These are phyloP conservation scores for Leishmania gerbilli DNA, from an alignment of 208 protist genomes.

Conservation along the genomic window DNA sequence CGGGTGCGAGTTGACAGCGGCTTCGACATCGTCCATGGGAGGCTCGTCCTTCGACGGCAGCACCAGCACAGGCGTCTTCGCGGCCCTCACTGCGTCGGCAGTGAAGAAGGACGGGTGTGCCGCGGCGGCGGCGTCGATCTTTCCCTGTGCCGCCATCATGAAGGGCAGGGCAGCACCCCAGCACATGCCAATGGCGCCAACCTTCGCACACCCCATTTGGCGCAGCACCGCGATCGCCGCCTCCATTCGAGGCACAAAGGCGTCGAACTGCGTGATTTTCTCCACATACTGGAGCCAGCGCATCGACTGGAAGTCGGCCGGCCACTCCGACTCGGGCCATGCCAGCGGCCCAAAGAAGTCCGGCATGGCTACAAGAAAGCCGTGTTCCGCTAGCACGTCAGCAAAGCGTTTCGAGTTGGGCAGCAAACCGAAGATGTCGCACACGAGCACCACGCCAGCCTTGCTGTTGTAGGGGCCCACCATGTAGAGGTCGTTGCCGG, in stretches of 20 bases:
- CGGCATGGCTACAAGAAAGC: constrained; percentile 60
- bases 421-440: constrained; percentile 64
- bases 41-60: constrained; percentile 61
- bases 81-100: neutral
- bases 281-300: neutral
- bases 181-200: constrained; percentile 59
- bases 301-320: constrained; percentile 33
- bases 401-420: constrained; percentile 48
- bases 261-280: constrained; percentile 16
- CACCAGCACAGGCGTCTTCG: constrained; percentile 39
- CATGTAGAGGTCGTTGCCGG: constrained; percentile 45
- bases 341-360: constrained; percentile 46
- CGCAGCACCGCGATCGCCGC: constrained; percentile 40
- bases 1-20: constrained; percentile 31
- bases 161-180: constrained; percentile 50
- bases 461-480: constrained; percentile 40
- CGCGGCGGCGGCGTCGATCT: constrained; percentile 36
- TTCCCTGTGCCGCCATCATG: constrained; percentile 20
- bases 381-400: constrained; percentile 44
- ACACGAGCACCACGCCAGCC: constrained; percentile 44
- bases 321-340: constrained; percentile 44
- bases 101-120: constrained; percentile 49
- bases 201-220: constrained; percentile 42
- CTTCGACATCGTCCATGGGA: constrained; percentile 37
- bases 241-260: constrained; percentile 17